Conservation (phyloP, 495 filamentous ascomycete species). For the Clohesyomyces aquaticus region DNA sequence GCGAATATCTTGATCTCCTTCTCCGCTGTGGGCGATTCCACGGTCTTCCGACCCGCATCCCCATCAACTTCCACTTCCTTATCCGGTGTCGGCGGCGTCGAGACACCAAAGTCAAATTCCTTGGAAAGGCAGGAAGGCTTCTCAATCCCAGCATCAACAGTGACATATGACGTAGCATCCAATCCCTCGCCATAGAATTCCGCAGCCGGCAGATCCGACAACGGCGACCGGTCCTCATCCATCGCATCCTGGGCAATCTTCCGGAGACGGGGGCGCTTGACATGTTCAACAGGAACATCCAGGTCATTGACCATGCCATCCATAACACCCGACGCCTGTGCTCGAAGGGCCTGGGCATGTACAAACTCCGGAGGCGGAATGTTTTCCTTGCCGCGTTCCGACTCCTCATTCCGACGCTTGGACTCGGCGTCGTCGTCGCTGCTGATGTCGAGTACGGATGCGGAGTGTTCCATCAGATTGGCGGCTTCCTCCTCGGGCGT, state of each 20-base stretch:
- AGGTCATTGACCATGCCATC: slow-evolving; percentile 26
- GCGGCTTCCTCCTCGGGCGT: slow-evolving; percentile 83
- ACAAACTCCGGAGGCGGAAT: slow-evolving; percentile 66
- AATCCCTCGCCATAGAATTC: slow-evolving; percentile 75
- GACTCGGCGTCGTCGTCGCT: slow-evolving; percentile 52
- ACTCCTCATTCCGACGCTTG: slow-evolving; percentile 55
- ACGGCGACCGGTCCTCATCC: slow-evolving; percentile 63
- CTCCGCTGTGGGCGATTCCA: background rate
- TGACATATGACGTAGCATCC: slow-evolving; percentile 61
- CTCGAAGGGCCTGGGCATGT: slow-evolving; percentile 35
- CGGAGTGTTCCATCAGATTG: slow-evolving; percentile 88
- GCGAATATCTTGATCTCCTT: too few species aligned
- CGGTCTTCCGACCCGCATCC: slow-evolving; percentile 4
- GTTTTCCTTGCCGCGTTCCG: slow-evolving; percentile 86
- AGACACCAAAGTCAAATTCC: slow-evolving; percentile 37
- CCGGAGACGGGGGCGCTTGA: slow-evolving; percentile 32
- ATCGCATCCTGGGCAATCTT: slow-evolving; percentile 51
- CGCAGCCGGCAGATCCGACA: slow-evolving; percentile 69
- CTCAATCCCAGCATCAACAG: slow-evolving; percentile 36
- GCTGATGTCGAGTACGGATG: slow-evolving; percentile 79
- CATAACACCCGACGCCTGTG: slow-evolving; percentile 27
- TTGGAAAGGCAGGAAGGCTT: slow-evolving; percentile 35
- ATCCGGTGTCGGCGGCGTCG: too few species aligned
- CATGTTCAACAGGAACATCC: slow-evolving; percentile 15
- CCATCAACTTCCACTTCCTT: slow-evolving; percentile 15